Evolutionary conservation across 495 filamentous ascomycete species (phyloP).

Genomic region (Annulohypoxylon maeteangense): DNA sequence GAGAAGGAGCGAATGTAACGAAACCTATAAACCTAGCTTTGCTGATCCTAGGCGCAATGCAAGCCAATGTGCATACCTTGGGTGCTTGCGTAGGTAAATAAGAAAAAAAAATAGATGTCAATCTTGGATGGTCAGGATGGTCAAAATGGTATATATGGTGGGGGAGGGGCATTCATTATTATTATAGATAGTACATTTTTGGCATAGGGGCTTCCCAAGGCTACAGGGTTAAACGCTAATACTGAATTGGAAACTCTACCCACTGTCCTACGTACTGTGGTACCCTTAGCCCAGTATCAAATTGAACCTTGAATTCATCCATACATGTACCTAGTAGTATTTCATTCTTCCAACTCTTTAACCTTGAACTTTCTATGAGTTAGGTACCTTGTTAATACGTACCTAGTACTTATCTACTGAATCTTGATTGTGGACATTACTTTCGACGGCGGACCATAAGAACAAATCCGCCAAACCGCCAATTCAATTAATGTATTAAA

Average conservation of each 20-base stretch:
- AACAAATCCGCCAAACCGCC: no score
- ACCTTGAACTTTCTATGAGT: neutral
- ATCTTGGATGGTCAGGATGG: slow-evolving; percentile 20
- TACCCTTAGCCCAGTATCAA: no score
- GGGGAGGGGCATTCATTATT: slow-evolving; percentile 28
- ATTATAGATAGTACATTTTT: no score
- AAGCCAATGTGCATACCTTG: neutral
- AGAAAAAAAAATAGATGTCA: neutral
- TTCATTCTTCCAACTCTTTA: neutral
- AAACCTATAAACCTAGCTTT: slow-evolving; percentile 10
- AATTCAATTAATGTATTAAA: no score
- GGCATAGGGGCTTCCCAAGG: neutral
- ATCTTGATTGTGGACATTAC: neutral
- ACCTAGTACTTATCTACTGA: neutral
- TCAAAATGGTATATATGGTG: no score
- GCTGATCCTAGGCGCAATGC: neutral
- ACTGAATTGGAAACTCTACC: neutral
- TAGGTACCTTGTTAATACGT: no score
- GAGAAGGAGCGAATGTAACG: neutral
- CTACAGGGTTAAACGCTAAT: neutral
- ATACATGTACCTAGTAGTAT: neutral
- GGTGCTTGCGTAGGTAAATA: neutral
- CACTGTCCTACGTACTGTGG: neutral
- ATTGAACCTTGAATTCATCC: no score
- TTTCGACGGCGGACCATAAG: no score